phyloP scores from a whole-genome alignment of 176 grass and related monocot species.

The Puya raimondii region DNA sequence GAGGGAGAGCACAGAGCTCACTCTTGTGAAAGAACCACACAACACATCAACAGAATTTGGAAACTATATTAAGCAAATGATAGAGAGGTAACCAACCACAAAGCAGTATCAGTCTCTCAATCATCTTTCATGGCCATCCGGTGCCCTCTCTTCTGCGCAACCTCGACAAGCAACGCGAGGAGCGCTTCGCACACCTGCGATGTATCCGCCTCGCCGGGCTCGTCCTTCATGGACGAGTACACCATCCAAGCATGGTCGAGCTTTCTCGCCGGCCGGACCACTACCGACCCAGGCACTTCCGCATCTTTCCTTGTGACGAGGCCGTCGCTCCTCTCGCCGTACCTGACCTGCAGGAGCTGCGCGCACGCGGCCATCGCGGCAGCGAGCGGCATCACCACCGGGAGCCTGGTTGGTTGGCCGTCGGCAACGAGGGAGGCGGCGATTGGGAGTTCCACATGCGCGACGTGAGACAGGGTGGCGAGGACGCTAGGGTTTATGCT shows the following conservation, averaged over 20 bases:
- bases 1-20: no score
- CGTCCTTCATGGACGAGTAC: constrained; percentile 63
- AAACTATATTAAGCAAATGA: no score
- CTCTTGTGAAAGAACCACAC: no score
- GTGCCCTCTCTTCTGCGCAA: constrained; percentile 68
- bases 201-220: constrained; percentile 59
- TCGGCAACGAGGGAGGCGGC: constrained; percentile 17
- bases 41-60: no score
- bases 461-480: constrained; percentile 71
- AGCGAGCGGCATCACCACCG: constrained; percentile 67
- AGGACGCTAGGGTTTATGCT: constrained; percentile 64
- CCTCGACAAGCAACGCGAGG: constrained; percentile 67
- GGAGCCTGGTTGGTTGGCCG: constrained; percentile 49
- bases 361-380: constrained; percentile 84
- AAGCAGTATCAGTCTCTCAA: constrained; percentile 17
- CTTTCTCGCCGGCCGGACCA: constrained; percentile 51
- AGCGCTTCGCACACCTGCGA: constrained; percentile 77
- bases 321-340: constrained; percentile 84
- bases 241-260: constrained; percentile 95
- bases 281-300: constrained; percentile 68
- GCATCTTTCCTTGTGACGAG: constrained; percentile 69
- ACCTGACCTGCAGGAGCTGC: constrained; percentile 62
- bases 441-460: constrained; percentile 67
- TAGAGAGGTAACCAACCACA: no score
- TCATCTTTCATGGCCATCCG: constrained; percentile 70